Conservation (phyloP, 2,329 filamentous ascomycete species). For the Aspergillus ochraceus region DNA sequence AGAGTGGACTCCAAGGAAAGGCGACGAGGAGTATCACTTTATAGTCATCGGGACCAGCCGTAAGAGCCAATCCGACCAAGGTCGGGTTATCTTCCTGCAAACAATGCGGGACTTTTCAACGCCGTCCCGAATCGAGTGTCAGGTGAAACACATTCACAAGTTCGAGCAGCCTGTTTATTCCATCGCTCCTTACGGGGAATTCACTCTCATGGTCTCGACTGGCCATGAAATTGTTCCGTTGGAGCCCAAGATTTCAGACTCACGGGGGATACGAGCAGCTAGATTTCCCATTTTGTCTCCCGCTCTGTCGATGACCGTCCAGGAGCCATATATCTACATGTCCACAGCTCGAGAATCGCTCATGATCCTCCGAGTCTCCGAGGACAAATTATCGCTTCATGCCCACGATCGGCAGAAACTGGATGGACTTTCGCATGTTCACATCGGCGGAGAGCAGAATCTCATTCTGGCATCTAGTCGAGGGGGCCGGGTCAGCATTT, state of each 20-base stretch:
- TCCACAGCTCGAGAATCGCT: constrained; percentile 57
- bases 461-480: constrained; percentile 52
- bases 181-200: constrained; percentile 52
- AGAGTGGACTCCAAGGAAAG: constrained; percentile 41
- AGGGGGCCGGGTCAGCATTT: constrained; percentile 52
- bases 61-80: constrained; percentile 28
- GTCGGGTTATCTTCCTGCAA: constrained; percentile 41
- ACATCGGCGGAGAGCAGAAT: constrained; percentile 42
- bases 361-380: constrained; percentile 45
- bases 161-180: constrained; percentile 51
- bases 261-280: constrained; percentile 43
- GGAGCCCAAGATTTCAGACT: constrained; percentile 41
- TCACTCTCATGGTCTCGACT: constrained; percentile 47
- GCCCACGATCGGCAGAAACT: constrained; percentile 34
- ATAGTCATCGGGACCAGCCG: constrained; percentile 42
- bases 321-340: constrained; percentile 51
- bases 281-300: constrained; percentile 48
- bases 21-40: constrained; percentile 40
- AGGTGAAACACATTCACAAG: constrained; percentile 37
- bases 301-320: constrained; percentile 52
- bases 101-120: constrained; percentile 28
- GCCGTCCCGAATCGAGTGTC: constrained; percentile 31
- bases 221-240: constrained; percentile 47
- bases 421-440: constrained; percentile 36
- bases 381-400: constrained; percentile 35